Evolutionary conservation across 2,329 filamentous ascomycete species (phyloP), one percentile per base, ranked within the genome.

Genomic region (Akanthomyces muscarius): DNA sequence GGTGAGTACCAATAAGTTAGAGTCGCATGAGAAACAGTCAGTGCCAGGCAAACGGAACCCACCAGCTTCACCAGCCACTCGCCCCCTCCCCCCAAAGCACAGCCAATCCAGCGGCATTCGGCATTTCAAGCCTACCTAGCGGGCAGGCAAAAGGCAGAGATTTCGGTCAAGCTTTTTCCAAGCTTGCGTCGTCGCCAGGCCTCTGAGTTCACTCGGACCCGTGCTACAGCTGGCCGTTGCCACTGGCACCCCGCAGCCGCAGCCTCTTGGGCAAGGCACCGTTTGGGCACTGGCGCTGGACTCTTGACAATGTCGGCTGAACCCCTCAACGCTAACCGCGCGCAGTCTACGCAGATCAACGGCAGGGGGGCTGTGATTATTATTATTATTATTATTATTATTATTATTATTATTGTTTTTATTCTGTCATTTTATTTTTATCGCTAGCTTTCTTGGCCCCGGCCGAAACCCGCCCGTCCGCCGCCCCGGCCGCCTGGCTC

Each of bases 321-420:
- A 60, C 57, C 57, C 30, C 51, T 30, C 45, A 58, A 60, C 57
- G 57, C 57, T 60, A 60, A 58, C 57, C 36, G 47, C 57, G 36
- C 57, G 47, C 45, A 59, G 33, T 51, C 47, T 60, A 51, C 23
- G 33, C 33, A 60, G 45, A 51, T 60, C 52, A 55, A 38, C 33
- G 13, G 7, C 42, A 47, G 28, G 54, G 42, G 25, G 54, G 25
- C 33, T 52, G 25, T 16, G 23, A 33, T 47, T 57, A 23, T 47
- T 21, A 47, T 36, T 33, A 6, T 51, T 38, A 38, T 38, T 38
- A 38, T 38, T 38, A 38, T 13, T 38, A 13, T 41, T 16, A 6
- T 51, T 38, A 38, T 38, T 38, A 38, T 38, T 38, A 38, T 13
- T 38, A 13, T 41, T 16, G 14, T 41, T 41, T 41, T 47, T 47